Base-by-base conservation (phyloP, 805 yeast species). In the Yarrowia sp. region DNA sequence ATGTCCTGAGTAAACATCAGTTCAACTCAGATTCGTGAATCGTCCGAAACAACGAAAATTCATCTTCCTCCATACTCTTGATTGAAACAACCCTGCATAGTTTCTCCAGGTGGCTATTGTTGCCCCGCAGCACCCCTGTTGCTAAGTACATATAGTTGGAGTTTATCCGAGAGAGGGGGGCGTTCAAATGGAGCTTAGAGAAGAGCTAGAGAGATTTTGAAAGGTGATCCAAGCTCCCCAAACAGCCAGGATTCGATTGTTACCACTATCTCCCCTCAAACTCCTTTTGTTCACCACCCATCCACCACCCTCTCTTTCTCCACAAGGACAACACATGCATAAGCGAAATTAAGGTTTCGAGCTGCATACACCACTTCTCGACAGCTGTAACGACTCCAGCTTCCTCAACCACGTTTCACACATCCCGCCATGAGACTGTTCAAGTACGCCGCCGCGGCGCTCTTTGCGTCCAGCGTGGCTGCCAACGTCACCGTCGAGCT, bases 401-500 rank as follows among this genome's bases (percentile, higher is more conserved):
- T 42, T 16, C 19, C 9, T 32, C 16, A 1, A 12, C 43, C 36
- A 19, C 32, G 32, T 26, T 26, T 26, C 32, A 26, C 32, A 26
- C 32, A 5, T 5, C 7, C 3, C 38, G 40, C 15, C 63, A 59
- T 59, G 65, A 59, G 42, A 45, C 40, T 59, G 65, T 45, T 59
- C 52, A 59, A 59, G 65, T 45, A 14, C 12, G 65, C 65, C 12
- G 52, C 52, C 19, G 65, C 65, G 65, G 65, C 65, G 52, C 42
- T 59, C 14, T 32, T 59, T 14, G 65, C 65, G 41, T 43, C 65
- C 32, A 10, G 52, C n/a, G 65, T 59, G 22, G 65, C 65, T 45
- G 67, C 67, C 45, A 63, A 48, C 38, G 67, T 63, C 11, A 14
- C 55, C 11, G 67, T 49, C 40, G 56, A 63, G 55, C 67, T 63